Evolutionary conservation across 768 basidiomycete species (phyloP).

Genomic region (Tulasnella calospora): DNA sequence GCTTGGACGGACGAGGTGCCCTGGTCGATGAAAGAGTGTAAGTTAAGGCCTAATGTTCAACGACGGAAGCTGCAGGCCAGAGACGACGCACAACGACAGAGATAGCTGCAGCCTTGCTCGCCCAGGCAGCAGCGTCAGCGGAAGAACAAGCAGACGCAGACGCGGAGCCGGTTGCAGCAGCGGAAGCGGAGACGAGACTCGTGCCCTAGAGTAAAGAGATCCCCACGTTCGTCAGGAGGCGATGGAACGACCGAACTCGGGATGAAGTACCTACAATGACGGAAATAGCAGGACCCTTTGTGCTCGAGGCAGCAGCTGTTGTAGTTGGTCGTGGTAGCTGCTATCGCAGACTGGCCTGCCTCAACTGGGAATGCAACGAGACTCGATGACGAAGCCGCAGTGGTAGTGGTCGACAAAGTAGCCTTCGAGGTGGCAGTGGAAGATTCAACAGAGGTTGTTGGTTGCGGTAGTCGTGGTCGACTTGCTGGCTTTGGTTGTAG

Average conservation of each 20-base stretch:
- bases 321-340: neutral
- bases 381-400: neutral
- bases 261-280: neutral
- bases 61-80: neutral
- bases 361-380: neutral
- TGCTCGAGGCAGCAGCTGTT: neutral
- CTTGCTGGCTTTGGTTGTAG: neutral
- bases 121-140: neutral
- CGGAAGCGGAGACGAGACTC: neutral
- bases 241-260: neutral
- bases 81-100: neutral
- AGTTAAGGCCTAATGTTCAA: too few species aligned
- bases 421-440: neutral
- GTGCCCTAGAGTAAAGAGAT: neutral
- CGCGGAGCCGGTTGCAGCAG: neutral
- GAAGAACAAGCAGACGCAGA: neutral
- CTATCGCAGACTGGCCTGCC: neutral
- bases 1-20: neutral
- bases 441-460: neutral
- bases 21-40: neutral
- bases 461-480: neutral
- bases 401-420: neutral
- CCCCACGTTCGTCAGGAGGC: neutral
- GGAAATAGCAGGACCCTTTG: neutral
- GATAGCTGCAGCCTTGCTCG: conserved; percentile 1